Evolutionary conservation across 164 flowering plant genomes (phyloP).

Genomic region (Piper betle): DNA sequence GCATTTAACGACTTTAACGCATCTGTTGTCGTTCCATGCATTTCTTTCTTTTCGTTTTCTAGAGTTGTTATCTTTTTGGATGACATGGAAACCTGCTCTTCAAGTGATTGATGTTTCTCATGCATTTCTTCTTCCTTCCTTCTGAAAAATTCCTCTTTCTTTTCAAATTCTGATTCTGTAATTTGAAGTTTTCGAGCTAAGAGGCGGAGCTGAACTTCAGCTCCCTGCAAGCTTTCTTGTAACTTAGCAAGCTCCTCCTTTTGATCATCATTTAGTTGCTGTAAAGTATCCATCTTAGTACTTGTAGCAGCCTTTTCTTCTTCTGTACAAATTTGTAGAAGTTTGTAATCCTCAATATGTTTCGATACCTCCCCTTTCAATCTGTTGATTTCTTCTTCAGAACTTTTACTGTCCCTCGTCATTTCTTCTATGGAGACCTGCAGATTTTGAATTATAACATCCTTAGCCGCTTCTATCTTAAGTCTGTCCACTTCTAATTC

Average conservation of each 20-base stretch:
- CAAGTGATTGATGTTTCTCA: constrained; percentile 20
- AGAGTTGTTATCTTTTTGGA: constrained; percentile 5
- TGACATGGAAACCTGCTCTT: constrained; percentile 9
- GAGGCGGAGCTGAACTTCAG: constrained; percentile 43
- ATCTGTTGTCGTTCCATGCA: constrained; percentile 12
- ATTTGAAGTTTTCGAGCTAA: constrained; percentile 36
- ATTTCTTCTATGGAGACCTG: constrained; percentile 4
- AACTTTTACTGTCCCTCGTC: constrained; percentile 6
- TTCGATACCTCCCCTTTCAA: constrained; percentile 7
- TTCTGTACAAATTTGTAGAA: constrained; percentile 9
- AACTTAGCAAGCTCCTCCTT: constrained; percentile 13
- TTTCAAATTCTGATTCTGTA: constrained; percentile 46
- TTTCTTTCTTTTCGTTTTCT: constrained; percentile 12
- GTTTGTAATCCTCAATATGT: constrained; percentile 5
- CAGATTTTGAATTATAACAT: constrained; percentile 12
- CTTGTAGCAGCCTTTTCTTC: constrained; percentile 6
- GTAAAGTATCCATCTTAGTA: constrained; percentile 6
- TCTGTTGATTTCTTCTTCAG: constrained; percentile 6
- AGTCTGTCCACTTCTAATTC: constrained; percentile 26
- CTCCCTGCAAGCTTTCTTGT: constrained; percentile 2
- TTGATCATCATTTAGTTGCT: constrained; percentile 10
- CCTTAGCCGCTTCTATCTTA: constrained; percentile 17
- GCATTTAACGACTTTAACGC: constrained; percentile 6
- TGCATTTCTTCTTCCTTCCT: constrained; percentile 17
- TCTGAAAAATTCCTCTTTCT: constrained; percentile 32